These are phyloP conservation scores for Ceratobasidium sp. DNA, from an alignment of 1,284 basidiomycete species.

Conservation along the genomic window DNA sequence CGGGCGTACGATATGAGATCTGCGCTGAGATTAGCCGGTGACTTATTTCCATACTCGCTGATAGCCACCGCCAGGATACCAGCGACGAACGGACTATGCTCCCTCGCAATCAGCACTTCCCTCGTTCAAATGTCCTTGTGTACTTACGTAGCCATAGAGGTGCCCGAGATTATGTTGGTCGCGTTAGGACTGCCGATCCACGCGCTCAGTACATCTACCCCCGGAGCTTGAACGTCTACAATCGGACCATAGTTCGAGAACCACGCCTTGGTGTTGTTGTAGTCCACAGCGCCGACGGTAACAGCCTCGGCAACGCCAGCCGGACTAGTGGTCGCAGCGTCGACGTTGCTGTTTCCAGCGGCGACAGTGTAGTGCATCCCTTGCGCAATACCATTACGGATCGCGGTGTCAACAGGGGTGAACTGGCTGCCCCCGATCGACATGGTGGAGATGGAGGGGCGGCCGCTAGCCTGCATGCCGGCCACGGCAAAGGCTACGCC, in stretches of 20 bases:
- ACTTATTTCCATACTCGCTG: no score
- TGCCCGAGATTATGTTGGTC: slow-evolving; percentile 79
- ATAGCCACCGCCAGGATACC: slow-evolving; percentile 30
- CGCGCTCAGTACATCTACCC: slow-evolving; percentile 83
- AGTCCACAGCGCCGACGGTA: slow-evolving; percentile 87
- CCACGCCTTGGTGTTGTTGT: slow-evolving; percentile 87
- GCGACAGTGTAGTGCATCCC: slow-evolving; percentile 97
- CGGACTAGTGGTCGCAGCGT: slow-evolving; percentile 56
- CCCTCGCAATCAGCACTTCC: no score
- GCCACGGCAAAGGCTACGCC: slow-evolving; percentile 89
- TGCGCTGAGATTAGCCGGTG: no score
- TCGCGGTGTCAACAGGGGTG: slow-evolving; percentile 46
- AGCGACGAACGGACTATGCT: slow-evolving; percentile 31
- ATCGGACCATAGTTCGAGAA: slow-evolving; percentile 81
- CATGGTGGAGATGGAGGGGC: slow-evolving; percentile 46
- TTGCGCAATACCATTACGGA: slow-evolving; percentile 71
- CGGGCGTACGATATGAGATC: no score
- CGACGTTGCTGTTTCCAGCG: slow-evolving; percentile 79
- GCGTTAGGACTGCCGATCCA: slow-evolving; percentile 72
- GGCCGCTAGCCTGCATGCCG: slow-evolving; percentile 57
- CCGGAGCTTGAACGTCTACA: slow-evolving; percentile 55
- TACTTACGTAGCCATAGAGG: slow-evolving; percentile 71
- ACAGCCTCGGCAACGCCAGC: slow-evolving; percentile 81
- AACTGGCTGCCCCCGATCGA: slow-evolving; percentile 43
- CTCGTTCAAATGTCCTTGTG: background rate